Evolutionary conservation across 768 basidiomycete species (phyloP).

Genomic region (Cystofilobasidium macerans): DNA sequence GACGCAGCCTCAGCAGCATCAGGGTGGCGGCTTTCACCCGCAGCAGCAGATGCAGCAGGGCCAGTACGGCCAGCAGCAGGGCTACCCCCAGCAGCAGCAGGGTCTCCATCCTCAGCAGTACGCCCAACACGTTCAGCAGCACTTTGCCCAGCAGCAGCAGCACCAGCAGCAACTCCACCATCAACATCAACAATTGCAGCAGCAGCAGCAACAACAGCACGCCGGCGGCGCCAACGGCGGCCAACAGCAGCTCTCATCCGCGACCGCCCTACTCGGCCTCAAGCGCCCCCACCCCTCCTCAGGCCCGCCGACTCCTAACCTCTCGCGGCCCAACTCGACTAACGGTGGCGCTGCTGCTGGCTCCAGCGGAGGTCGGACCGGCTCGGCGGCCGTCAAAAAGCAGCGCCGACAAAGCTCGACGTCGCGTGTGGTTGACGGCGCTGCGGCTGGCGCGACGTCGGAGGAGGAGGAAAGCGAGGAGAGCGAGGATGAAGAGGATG

Average conservation of each 20-base stretch:
- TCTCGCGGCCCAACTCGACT: neutral
- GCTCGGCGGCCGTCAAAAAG: neutral
- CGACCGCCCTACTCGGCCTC: constrained; percentile 8
- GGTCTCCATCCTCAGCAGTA: neutral
- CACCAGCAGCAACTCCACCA: constrained; percentile 1
- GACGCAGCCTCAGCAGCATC: too few relatives aligned
- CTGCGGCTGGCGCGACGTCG: neutral
- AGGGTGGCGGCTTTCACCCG: too few relatives aligned
- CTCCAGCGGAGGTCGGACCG: neutral
- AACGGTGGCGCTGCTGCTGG: neutral
- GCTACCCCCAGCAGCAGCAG: neutral
- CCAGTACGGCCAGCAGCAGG: neutral
- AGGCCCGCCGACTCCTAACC: neutral
- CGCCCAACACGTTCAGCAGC: neutral
- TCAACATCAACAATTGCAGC: neutral
- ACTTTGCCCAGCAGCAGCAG: neutral
- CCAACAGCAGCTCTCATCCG: constrained; percentile 4
- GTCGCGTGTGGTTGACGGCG: neutral
- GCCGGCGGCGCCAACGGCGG: too few relatives aligned
- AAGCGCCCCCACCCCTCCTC: constrained; percentile 7
- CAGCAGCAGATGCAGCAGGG: neutral
- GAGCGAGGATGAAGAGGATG: neutral
- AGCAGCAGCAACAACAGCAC: constrained; percentile 12
- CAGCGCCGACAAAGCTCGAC: neutral
- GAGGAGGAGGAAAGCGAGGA: neutral